A percentile compares a stretch with the other conserved stretches of the same genome.
These are phyloP conservation scores for Scopulariopsis brevicaulis DNA, from an alignment of 2,329 filamentous ascomycete species.

Conservation along the genomic window DNA sequence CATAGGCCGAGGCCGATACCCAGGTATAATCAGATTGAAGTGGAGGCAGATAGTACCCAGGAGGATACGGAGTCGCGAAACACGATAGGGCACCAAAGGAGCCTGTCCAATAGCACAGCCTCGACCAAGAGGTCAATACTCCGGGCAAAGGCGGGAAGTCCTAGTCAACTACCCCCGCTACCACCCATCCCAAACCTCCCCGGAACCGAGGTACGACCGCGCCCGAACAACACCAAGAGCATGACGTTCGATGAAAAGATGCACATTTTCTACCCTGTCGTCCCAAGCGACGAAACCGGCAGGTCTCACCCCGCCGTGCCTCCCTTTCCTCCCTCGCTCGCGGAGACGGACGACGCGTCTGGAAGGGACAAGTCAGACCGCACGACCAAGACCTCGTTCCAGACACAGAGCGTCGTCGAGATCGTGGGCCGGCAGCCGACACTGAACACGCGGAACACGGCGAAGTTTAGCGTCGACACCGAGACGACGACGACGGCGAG, in stretches of 20 bases:
- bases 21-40: conserved; percentile 24
- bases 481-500: conserved; percentile 8
- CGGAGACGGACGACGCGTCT: conserved; percentile 20
- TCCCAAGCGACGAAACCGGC: conserved; percentile 11
- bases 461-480: conserved; percentile 18
- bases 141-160: conserved; percentile 29
- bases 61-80: conserved; percentile 26
- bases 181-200: conserved; percentile 26
- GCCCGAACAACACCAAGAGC: conserved; percentile 41
- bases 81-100: conserved; percentile 30
- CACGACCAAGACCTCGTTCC: conserved; percentile 23
- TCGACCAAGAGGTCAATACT: conserved; percentile 32
- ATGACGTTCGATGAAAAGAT: conserved; percentile 51
- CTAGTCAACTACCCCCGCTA: conserved; percentile 39
- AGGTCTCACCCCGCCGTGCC: conserved; percentile 25
- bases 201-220: conserved; percentile 21
- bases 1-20: conserved; percentile 46
- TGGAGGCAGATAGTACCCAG: conserved; percentile 34
- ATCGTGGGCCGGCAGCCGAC: conserved; percentile 14
- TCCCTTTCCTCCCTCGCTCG: conserved; percentile 18
- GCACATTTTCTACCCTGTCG: conserved; percentile 31
- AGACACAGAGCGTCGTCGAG: conserved; percentile 27
- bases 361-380: conserved; percentile 20
- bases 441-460: conserved; percentile 9
- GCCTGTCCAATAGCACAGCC: conserved; percentile 36